Evolutionary conservation across 345 rosid species (phyloP), one percentile per base, ranked within the genome.

Genomic region (Trapa bicornis): DNA sequence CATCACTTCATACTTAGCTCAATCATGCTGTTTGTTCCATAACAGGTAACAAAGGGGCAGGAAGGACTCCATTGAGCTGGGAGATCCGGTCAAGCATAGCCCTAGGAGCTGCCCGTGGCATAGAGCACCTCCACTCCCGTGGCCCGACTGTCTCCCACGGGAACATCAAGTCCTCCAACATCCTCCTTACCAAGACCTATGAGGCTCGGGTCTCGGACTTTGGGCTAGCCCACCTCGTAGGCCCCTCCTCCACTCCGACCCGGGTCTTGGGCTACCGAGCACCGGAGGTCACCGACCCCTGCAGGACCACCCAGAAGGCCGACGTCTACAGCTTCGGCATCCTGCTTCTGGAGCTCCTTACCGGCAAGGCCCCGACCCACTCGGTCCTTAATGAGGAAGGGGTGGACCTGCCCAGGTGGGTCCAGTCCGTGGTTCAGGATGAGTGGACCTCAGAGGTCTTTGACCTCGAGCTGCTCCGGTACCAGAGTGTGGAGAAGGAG

Each of bases 311-410:
- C 16, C 99, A 94, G 76, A 87, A 89, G 73, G 99, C 99, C 7
- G 99, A 94, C 41, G 91, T 94, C 47, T 94, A 89, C 61, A 91
- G 99, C 86, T 94, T 94, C 16, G 97, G 97, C 3, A 95, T 94
- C 32, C 74, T 94, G 77, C 73, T 94, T 52, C 71, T 94, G 74
- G 99, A 94, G 84, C 78, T 94, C 53, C 69, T 94, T 37, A 91
- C 99, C 0, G 99, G 97, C 35, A 94, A 91, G 71, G 88, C 97
- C 5, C 97, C 99, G 11, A 79, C 89, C 38, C 86, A 94, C 65
- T 78, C 99, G 6, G 69, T 90, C 58, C 65, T 93, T 76, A 85
- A 93, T 0, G 99, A 94, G 68, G 99, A 91, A 74, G 99, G 99
- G 12, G 82, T 91, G 1, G 99, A 94, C 77, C 87, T 94, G 41